phyloP scores from a whole-genome alignment of 2,329 filamentous ascomycete species.

The Colletotrichum destructivum region DNA sequence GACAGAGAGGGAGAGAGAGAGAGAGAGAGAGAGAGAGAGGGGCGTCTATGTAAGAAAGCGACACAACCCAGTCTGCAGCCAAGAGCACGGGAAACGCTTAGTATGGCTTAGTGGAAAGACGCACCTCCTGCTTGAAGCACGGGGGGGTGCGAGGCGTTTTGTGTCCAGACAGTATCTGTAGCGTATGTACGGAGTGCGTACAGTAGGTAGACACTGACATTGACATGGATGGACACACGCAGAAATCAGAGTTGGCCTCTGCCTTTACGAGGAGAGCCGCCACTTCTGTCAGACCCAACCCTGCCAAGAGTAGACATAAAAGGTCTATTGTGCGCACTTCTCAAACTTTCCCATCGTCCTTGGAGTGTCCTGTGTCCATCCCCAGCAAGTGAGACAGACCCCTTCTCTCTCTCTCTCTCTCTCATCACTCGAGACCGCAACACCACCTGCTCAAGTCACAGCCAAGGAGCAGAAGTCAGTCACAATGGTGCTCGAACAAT shows the following conservation, averaged over 20 bases:
- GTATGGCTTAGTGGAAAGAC: not conserved
- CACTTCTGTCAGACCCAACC: not conserved
- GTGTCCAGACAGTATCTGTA: too few species aligned
- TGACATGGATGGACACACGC: not conserved
- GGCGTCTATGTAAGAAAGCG: constrained; percentile 2
- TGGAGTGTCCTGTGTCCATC: constrained; percentile 11
- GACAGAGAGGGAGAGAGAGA: not conserved
- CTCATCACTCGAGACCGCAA: constrained; percentile 23
- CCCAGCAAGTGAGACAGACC: constrained; percentile 22
- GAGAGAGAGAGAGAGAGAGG: not conserved
- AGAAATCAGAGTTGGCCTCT: constrained; percentile 1
- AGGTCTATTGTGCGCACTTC: constrained; percentile 28
- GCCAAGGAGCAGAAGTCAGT: constrained; percentile 31
- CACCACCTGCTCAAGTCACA: constrained; percentile 27
- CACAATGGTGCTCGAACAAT: constrained; percentile 73
- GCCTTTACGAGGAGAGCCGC: not conserved
- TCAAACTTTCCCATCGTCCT: fast-evolving
- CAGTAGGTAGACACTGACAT: too few species aligned
- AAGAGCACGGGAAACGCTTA: not conserved
- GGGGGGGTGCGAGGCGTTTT: not conserved
- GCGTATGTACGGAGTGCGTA: too few species aligned
- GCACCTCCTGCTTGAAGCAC: not conserved
- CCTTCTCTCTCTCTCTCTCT: not conserved
- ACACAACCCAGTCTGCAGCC: not conserved
- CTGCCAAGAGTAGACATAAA: constrained; percentile 36